phyloP scores from a whole-genome alignment of 306 rosid species.

The Lathyrus sativus region DNA sequence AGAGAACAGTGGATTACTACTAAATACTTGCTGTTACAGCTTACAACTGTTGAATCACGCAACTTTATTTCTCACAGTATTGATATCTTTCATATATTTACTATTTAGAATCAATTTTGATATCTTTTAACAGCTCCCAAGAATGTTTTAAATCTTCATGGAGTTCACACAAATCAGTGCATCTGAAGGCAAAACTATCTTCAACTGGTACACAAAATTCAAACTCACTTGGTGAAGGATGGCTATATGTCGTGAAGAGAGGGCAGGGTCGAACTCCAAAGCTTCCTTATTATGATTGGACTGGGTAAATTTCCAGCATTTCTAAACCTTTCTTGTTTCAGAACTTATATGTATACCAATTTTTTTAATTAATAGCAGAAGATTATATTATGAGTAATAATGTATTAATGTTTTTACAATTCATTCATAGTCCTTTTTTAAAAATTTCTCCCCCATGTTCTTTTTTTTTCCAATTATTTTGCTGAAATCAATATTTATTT shows the following conservation, averaged over 20 bases:
- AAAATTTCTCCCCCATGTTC: not conserved
- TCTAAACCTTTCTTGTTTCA: conserved; percentile 4
- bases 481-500: conserved; percentile 24
- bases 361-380: conserved; percentile 11
- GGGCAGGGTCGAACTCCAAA: conserved; percentile 85
- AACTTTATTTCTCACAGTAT: not conserved
- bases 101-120: conserved; percentile 36
- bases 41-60: not conserved
- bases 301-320: conserved; percentile 63
- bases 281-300: conserved; percentile 89
- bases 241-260: conserved; percentile 80
- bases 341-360: conserved; percentile 9
- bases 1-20: conserved; percentile 11
- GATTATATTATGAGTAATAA: conserved; percentile 5
- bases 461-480: not conserved
- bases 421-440: not conserved
- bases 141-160: conserved; percentile 95
- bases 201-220: conserved; percentile 52
- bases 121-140: conserved; percentile 72
- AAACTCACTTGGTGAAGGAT: conserved; percentile 54
- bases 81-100: conserved; percentile 23
- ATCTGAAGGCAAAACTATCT: conserved; percentile 62
- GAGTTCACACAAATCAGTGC: conserved; percentile 88
- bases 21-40: not conserved
- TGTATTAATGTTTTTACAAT: conserved; percentile 24